phyloP scores from a whole-genome alignment of 306 rosid genomes.

The Styphnolobium japonicum region DNA sequence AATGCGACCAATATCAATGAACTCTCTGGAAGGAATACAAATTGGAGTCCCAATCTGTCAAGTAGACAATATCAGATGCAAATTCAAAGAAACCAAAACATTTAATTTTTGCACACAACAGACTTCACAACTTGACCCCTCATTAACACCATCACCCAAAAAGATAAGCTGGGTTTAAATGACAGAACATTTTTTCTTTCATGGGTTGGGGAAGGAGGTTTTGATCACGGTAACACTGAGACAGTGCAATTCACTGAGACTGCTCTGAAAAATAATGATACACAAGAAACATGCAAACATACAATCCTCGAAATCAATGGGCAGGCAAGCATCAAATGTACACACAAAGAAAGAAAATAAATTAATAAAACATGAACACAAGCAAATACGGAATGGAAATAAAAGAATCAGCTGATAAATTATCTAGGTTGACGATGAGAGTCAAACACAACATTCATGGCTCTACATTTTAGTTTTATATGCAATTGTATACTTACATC shows the following conservation, averaged over 20 bases:
- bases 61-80: slow-evolving; percentile 21
- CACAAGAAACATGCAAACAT: not conserved
- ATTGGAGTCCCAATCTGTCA: slow-evolving; percentile 91
- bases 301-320: not conserved
- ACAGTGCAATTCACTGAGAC: not conserved
- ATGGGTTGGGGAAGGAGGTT: not conserved
- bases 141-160: slow-evolving; percentile 17
- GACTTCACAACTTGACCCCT: not conserved
- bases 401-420: not conserved
- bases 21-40: slow-evolving; percentile 84
- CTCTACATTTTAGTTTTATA: not conserved
- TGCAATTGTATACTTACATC: no score
- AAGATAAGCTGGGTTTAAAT: not conserved
- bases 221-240: not conserved
- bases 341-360: not conserved
- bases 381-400: not conserved
- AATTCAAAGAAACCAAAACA: not conserved
- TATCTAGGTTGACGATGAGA: not conserved
- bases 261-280: not conserved
- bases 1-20: slow-evolving; percentile 80
- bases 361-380: not conserved
- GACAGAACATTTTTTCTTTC: not conserved
- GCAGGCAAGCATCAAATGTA: not conserved
- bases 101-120: not conserved
- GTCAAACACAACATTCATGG: not conserved